Evolutionary conservation across 1,284 basidiomycete species (phyloP).

Genomic region (Ganoderma boninense): DNA sequence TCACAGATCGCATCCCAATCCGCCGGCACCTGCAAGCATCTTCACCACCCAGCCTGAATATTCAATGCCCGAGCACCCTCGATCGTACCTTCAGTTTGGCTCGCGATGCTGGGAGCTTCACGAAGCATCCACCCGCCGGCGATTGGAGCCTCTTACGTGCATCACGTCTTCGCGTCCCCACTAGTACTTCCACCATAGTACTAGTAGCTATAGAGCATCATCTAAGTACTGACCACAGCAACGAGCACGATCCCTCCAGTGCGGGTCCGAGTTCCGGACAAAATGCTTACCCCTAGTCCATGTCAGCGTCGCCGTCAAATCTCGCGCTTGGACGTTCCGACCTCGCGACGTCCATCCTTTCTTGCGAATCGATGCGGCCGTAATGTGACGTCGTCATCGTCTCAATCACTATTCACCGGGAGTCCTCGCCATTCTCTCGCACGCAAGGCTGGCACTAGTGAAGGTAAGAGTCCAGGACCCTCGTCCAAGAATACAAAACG

Average conservation of each 20-base stretch:
- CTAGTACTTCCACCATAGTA: background rate
- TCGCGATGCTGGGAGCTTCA: background rate
- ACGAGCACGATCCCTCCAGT: background rate
- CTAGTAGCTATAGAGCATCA: background rate
- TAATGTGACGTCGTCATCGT: background rate
- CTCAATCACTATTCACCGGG: background rate
- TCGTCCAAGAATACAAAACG: constrained; percentile 2
- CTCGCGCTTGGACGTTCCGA: background rate
- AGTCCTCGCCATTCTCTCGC: background rate
- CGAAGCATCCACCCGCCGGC: background rate
- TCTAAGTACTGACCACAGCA: background rate
- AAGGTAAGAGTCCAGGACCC: background rate
- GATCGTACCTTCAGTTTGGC: constrained; percentile 1
- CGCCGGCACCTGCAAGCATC: background rate
- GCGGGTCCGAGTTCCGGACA: constrained; percentile 1
- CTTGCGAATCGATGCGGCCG: background rate
- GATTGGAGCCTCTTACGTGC: background rate
- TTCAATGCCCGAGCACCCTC: background rate
- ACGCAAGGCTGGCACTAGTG: background rate
- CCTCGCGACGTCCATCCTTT: background rate
- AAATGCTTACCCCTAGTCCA: background rate
- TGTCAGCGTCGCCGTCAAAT: background rate
- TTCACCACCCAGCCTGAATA: background rate
- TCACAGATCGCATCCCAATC: background rate
- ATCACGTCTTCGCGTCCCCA: constrained; percentile 2